These are phyloP conservation scores for Rhytidiadelphus loreus DNA, from an alignment of 225 moss, liverwort and hornwort genomes.

Conservation along the genomic window DNA sequence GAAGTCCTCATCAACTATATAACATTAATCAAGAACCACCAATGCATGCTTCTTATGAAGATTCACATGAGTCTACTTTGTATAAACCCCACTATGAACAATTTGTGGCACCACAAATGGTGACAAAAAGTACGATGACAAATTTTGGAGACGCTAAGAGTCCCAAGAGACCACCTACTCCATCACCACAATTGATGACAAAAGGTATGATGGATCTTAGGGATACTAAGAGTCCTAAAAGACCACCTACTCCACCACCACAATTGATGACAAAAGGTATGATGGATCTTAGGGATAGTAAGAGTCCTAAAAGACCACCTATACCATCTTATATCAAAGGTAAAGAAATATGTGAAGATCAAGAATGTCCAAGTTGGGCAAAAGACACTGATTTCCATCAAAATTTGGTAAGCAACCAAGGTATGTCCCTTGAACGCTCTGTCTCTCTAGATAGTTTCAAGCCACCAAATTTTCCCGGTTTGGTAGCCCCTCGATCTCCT, in stretches of 20 bases:
- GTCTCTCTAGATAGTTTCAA: constrained; percentile 16
- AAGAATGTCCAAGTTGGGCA: constrained; percentile 15
- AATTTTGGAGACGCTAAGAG: background rate
- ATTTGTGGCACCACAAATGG: constrained; percentile 1
- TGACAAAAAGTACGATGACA: background rate
- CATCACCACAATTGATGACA: background rate
- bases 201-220: background rate
- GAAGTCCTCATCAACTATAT: background rate
- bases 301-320: background rate
- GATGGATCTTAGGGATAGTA: background rate
- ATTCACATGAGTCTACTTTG: background rate
- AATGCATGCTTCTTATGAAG: background rate
- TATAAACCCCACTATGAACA: constrained; percentile 7
- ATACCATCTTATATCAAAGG: background rate
- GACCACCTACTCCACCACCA: background rate
- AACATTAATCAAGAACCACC: background rate
- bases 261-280: background rate
- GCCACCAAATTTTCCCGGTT: background rate
- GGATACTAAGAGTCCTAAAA: background rate
- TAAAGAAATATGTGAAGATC: constrained; percentile 20
- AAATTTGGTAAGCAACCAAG: background rate
- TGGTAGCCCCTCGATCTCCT: background rate
- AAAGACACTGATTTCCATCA: background rate
- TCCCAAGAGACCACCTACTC: background rate
- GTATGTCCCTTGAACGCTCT: constrained; percentile 9